phyloP scores from a whole-genome alignment of 1,284 basidiomycete genomes.

The Paramarasmius palmivorus region DNA sequence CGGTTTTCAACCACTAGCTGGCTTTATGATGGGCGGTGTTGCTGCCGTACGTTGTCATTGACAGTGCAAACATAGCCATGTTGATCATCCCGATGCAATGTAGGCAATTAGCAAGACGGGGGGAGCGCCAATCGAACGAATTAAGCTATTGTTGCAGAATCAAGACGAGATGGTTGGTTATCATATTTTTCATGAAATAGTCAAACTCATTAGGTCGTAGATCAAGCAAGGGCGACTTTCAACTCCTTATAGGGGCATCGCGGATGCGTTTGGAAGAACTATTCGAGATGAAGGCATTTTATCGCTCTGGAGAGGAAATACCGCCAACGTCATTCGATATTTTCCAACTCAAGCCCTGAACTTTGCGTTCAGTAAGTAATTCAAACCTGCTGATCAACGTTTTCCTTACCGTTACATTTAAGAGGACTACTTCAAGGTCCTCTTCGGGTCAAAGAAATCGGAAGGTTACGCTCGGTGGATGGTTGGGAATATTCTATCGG shows the following conservation, averaged over 20 bases:
- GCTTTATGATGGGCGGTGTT: constrained; percentile 9
- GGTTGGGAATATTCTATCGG: constrained; percentile 45
- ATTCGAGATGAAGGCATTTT: constrained; percentile 53
- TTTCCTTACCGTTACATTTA: not conserved
- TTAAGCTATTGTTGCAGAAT: constrained; percentile 72
- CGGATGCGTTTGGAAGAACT: constrained; percentile 58
- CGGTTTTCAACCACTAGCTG: not conserved
- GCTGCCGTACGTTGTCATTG: not conserved
- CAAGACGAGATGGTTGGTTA: constrained; percentile 44
- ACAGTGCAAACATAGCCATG: not conserved
- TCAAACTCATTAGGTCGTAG: not conserved
- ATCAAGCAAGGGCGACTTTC: constrained; percentile 57
- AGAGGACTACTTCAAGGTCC: constrained; percentile 47
- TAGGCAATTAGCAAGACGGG: constrained; percentile 64
- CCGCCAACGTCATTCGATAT: constrained; percentile 65
- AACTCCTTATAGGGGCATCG: constrained; percentile 60
- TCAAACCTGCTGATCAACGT: not conserved
- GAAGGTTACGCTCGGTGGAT: constrained; percentile 59
- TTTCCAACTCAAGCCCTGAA: constrained; percentile 69
- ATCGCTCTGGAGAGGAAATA: constrained; percentile 64
- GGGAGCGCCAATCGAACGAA: constrained; percentile 74
- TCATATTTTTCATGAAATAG: too few relatives aligned
- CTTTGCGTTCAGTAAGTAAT: constrained; percentile 35
- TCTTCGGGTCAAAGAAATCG: constrained; percentile 53
- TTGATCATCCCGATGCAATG: not conserved